A percentile compares a stretch with the other conserved stretches of the same genome.
These are phyloP conservation scores for Pseudogymnoascus sp. DNA, from an alignment of 2,329 filamentous ascomycete genomes.

Conservation along the genomic window DNA sequence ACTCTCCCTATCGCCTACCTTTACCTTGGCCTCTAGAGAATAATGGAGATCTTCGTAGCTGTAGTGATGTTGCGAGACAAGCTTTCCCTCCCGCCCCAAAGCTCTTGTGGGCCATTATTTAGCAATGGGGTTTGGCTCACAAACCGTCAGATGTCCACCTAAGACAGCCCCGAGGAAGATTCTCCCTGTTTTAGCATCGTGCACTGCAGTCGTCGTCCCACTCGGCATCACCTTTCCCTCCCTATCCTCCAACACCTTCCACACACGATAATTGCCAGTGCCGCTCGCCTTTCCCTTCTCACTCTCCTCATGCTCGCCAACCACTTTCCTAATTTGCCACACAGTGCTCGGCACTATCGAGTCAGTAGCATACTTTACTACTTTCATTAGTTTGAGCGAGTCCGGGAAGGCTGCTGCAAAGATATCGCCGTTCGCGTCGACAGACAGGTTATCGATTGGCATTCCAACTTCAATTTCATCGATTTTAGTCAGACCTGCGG, in stretches of 20 bases:
- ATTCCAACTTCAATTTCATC: constrained; percentile 24
- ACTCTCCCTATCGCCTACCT: neutral
- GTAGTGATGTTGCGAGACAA: neutral
- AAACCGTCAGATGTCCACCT: constrained; percentile 21
- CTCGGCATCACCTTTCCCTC: constrained; percentile 23
- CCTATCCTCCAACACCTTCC: constrained; percentile 31
- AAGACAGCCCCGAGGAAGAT: constrained; percentile 26
- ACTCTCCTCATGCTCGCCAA: constrained; percentile 9
- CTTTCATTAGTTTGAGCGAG: constrained; percentile 16
- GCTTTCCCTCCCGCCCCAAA: neutral
- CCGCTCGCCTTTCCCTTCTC: constrained; percentile 6
- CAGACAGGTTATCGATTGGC: constrained; percentile 31
- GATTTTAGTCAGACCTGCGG: constrained; percentile 18
- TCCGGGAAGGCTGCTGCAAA: constrained; percentile 30
- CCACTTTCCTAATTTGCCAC: constrained; percentile 21
- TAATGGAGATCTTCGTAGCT: neutral
- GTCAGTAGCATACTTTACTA: constrained; percentile 22
- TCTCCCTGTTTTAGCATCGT: constrained; percentile 28
- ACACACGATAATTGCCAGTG: constrained; percentile 18
- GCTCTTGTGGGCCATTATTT: neutral
- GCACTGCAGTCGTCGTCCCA: constrained; percentile 24
- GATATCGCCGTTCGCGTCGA: constrained; percentile 32
- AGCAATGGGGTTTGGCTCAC: constrained; percentile 10
- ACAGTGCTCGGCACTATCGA: constrained; percentile 19
- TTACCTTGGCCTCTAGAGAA: neutral